phyloP scores from a whole-genome alignment of 1,284 basidiomycete genomes.

The Melampsora larici-populina region DNA sequence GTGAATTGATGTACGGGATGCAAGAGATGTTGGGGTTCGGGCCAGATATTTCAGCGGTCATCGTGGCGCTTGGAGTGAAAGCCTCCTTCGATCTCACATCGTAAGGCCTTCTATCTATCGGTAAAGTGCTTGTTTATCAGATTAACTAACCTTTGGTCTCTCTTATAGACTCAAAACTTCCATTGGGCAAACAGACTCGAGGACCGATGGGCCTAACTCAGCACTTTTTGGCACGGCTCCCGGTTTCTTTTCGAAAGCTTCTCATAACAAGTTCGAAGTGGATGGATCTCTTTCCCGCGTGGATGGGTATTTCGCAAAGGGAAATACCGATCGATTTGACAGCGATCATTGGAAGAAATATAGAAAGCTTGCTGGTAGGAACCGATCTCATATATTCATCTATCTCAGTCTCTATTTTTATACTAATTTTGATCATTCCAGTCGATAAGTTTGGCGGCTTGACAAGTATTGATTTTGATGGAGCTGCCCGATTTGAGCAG shows the following conservation, averaged over 20 bases:
- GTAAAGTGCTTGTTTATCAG: too few relatives aligned
- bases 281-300: background rate
- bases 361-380: constrained; percentile 1
- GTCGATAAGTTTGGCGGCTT: background rate
- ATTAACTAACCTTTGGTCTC: too few relatives aligned
- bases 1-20: constrained; percentile 4
- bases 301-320: background rate
- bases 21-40: constrained; percentile 1
- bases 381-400: background rate
- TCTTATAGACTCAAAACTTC: background rate
- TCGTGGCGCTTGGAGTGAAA: background rate
- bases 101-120: background rate
- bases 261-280: too few relatives aligned
- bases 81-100: background rate
- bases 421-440: background rate
- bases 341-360: background rate
- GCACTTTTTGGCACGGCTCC: constrained; percentile 3
- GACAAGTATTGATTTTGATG: background rate
- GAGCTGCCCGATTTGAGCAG: background rate
- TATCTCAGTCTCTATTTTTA: too few relatives aligned
- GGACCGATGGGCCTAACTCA: background rate
- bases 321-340: background rate
- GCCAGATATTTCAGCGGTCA: background rate
- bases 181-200: background rate
- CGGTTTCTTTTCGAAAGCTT: too few relatives aligned